phyloP scores from a whole-genome alignment of 306 rosid species.

The Datisca glomerata region DNA sequence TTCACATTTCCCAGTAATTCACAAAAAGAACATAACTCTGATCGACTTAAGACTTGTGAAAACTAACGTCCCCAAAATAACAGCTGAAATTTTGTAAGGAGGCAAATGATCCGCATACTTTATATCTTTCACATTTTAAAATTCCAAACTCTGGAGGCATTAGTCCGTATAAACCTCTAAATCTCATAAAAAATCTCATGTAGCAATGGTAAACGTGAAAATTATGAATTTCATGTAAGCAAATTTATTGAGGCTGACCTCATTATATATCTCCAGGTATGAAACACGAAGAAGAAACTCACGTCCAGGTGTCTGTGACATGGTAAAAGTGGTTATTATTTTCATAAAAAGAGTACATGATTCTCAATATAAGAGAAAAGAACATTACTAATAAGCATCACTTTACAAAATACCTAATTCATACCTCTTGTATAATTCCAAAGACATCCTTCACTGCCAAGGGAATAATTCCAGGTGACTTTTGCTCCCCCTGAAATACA shows the following conservation, averaged over 20 bases:
- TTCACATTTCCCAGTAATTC: too few relatives aligned
- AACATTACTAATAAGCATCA: not conserved
- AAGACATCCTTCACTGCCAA: slow-evolving; percentile 85
- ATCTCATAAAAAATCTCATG: too few relatives aligned
- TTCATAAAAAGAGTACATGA: not conserved
- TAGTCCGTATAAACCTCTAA: too few relatives aligned
- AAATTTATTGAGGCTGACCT: too few relatives aligned
- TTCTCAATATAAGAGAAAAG: slow-evolving; percentile 7
- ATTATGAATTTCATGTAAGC: too few relatives aligned
- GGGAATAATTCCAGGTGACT: slow-evolving; percentile 90
- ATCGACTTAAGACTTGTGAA: too few relatives aligned
- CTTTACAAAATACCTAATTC: slow-evolving; percentile 4
- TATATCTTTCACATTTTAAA: not conserved
- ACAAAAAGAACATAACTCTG: too few relatives aligned
- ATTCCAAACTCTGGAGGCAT: not conserved
- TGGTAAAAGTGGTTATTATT: slow-evolving; percentile 12
- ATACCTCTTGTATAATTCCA: slow-evolving; percentile 78
- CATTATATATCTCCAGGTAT: slow-evolving; percentile 82
- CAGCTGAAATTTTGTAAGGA: too few relatives aligned
- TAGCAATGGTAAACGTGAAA: too few relatives aligned
- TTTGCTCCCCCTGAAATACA: slow-evolving; percentile 87
- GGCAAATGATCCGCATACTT: too few relatives aligned
- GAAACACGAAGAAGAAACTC: slow-evolving; percentile 85
- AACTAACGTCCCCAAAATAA: too few relatives aligned
- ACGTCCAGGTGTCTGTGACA: slow-evolving; percentile 61